Evolutionary conservation across 2,329 filamentous ascomycete genomes (phyloP), one percentile per base, ranked within the genome.

Genomic region (Fusarium coffeatum): DNA sequence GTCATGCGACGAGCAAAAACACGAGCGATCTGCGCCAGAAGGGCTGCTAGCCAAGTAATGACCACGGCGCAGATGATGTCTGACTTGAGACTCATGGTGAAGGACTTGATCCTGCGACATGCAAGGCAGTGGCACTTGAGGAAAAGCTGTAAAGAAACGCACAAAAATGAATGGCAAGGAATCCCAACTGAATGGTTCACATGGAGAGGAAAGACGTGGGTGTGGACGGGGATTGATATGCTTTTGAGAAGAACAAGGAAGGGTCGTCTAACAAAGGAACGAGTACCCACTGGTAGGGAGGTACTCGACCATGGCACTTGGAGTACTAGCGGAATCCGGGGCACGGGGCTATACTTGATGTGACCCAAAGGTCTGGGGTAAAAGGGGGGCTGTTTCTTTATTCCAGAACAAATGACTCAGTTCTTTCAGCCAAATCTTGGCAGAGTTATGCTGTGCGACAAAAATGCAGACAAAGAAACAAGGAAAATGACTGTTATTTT

Each of bases 1-100:
- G 70, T 75, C 58, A 75, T 67, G 2, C 68, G 72, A 7, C 73
- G 51, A 5, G 73, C 73, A 42, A 67, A 58, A 1, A 73, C n/a
- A 12, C 73, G 66, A 20, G 72, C 59, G 12, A 69, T 42, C 41
- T 74, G 37, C 9, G 73, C 60, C 25, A 72, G 34, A 20, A 74
- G 25, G 8, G 73, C 73, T 8, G 64, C 69, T 18, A 64, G 22
- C 73, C 71, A 75, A 25, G 72, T 73, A 34, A 76, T 41, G 23
- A 41, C 49, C 16, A 71, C 54, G 13, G 61, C 62, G 28, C 50
- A 48, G 53, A 67, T 69, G 40, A 69, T 61, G 64, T 72, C 66
- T 28, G 40, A 30, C 55, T 71, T 66, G 34, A 71, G 66, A 47
- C 47, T 55, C 69, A 73, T 53, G 23, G 10, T 53, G 47, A 23